phyloP scores from a whole-genome alignment of 179 eudicot species.

The Patellifolia procumbens region DNA sequence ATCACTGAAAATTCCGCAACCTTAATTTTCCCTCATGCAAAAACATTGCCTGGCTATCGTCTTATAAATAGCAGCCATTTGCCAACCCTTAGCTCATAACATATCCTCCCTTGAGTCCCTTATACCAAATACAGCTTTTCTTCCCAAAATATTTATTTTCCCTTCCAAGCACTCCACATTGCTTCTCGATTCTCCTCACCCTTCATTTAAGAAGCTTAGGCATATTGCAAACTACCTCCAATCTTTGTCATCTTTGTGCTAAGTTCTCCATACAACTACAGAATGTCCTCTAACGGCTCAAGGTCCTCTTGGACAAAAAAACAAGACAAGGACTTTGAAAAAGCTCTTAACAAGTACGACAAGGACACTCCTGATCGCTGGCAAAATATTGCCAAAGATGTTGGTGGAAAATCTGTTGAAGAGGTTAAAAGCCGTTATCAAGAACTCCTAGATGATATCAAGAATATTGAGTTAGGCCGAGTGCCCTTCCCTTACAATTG shows the following conservation, averaged over 20 bases:
- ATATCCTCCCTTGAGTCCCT: conserved; percentile 27
- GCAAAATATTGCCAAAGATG: conserved; percentile 74
- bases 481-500: conserved; percentile 41
- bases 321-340: conserved; percentile 89
- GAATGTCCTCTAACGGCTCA: conserved; percentile 25
- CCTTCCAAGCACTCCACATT: not conserved
- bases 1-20: conserved; percentile 30
- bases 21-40: conserved; percentile 27
- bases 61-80: conserved; percentile 48
- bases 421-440: conserved; percentile 76
- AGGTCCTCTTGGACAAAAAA: conserved; percentile 60
- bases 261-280: not conserved
- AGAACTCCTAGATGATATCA: conserved; percentile 60
- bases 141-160: not conserved
- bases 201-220: not conserved
- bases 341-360: conserved; percentile 70
- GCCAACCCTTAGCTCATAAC: conserved; percentile 37
- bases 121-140: conserved; percentile 3
- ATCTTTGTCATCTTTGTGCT: not conserved
- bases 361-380: conserved; percentile 85
- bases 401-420: conserved; percentile 71
- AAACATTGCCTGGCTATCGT: conserved; percentile 38
- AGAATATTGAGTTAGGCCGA: conserved; percentile 61
- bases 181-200: not conserved
- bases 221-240: not conserved